Base-by-base conservation (phyloP, 2,329 filamentous ascomycete genomes). In the Beauveria scarabaeidicola region DNA sequence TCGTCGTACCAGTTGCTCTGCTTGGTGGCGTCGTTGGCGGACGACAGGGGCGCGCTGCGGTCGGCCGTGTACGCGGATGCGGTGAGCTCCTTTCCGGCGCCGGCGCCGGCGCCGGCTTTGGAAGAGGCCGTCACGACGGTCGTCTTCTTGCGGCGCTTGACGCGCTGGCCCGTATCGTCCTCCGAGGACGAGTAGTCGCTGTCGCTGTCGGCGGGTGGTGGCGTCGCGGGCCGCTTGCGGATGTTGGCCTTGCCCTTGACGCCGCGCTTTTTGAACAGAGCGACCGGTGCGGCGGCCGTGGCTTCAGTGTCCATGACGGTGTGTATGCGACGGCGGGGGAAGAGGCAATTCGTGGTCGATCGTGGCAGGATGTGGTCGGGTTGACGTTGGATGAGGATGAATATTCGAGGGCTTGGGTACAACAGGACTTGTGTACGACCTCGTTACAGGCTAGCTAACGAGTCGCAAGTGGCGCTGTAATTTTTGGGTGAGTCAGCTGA, bases 1-100 rank as follows among this genome's bases (percentile, higher is more conserved):
- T 93, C 89, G 62, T 96, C 91, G 73, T 88, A 94, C 92, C 91
- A 97, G 71, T 96, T 90, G 59, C 83, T 88, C 47, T 86, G 82
- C 68, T 95, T 96, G 1, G 93, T 97, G 21, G 94, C 93, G 70
- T 97, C 92, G 71, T 93, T 93, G 67, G 82, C 83, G 63, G 79
- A 80, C 66, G 84, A 78, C 66, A 91, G 84, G 64, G 80, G 78
- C 25, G 84, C 73, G 60, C 77, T 80, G 64, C 86, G 79, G 71
- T 90, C 81, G 60, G 86, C 82, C 56, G 79, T 73, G 73, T 82
- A 83, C 63, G 81, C 74, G 51, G 83, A 81, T 61, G 82, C 74
- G 15, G 76, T 74, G 25, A 79, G 71, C 29, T 82, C 77, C 29
- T 64, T 64, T 43, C 25, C 9, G 29, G 40, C 15, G 21, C 6